Evolutionary conservation across 2,329 filamentous ascomycete species (phyloP).

Genomic region (Fusarium poae): DNA sequence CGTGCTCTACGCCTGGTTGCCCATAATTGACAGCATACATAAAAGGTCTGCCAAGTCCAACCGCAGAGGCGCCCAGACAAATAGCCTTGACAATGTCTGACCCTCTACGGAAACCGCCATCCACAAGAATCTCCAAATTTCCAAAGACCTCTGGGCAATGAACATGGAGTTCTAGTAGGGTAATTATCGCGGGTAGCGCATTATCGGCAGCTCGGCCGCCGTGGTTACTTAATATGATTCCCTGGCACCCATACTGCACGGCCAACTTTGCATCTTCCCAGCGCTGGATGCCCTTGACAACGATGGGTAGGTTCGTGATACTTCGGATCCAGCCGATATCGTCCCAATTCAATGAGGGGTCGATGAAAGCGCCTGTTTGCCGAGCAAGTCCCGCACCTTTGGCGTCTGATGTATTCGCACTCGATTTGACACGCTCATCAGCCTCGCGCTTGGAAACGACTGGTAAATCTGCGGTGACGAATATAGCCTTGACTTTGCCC

Average conservation of each 20-base stretch:
- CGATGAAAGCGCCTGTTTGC: not conserved
- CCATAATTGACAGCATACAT: slow-evolving; percentile 2
- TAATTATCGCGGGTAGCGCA: not conserved
- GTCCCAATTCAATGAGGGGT: not conserved
- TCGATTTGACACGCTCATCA: not conserved
- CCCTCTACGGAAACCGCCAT: slow-evolving; percentile 6
- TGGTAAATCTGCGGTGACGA: not conserved
- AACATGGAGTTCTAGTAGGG: slow-evolving; percentile 1
- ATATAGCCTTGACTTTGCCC: not conserved
- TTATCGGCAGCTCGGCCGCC: slow-evolving; percentile 70
- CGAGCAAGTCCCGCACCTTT: too few species aligned
- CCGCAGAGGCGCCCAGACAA: slow-evolving; percentile 6
- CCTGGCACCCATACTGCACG: too few species aligned
- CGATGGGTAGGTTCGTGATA: slow-evolving; percentile 63
- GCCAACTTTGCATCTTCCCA: slow-evolving; percentile 58
- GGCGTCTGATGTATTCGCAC: too few species aligned
- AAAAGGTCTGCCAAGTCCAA: slow-evolving; percentile 5
- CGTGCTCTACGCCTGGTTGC: not conserved
- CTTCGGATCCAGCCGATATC: not conserved
- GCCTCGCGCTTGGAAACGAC: not conserved
- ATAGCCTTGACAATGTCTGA: slow-evolving; percentile 8
- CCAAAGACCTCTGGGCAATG: slow-evolving; percentile 2
- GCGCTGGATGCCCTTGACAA: slow-evolving; percentile 78
- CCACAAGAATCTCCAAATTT: not conserved
- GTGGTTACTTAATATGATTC: slow-evolving; percentile 78